These are phyloP conservation scores for Symbiodinium pilosum DNA, from an alignment of 73 alveolate species.

Conservation along the genomic window DNA sequence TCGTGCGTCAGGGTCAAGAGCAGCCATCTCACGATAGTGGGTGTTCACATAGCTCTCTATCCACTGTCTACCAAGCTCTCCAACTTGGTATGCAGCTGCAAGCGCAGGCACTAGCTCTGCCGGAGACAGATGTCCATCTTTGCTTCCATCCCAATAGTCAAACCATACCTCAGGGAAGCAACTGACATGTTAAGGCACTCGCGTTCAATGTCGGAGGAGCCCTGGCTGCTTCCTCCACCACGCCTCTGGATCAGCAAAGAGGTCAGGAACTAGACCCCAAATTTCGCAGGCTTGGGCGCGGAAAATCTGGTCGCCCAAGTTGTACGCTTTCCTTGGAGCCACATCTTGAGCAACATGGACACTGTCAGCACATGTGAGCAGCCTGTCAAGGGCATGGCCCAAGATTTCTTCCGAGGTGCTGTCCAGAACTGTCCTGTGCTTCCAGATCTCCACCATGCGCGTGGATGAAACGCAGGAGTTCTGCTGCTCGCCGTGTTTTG, in stretches of 20 bases:
- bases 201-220: too few species aligned
- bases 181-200: too few species aligned
- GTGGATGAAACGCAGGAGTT: conserved; percentile 59
- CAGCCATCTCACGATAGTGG: conserved; percentile 93
- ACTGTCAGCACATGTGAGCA: neutral
- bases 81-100: conserved; percentile 69
- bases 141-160: conserved; percentile 65
- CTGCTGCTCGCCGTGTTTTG: conserved; percentile 54
- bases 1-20: conserved; percentile 67
- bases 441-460: conserved; percentile 64
- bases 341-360: neutral
- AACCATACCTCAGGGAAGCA: conserved; percentile 79
- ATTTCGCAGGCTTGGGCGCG: conserved; percentile 90
- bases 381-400: too few species aligned
- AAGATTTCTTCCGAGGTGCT: neutral
- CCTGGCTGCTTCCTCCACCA: neutral
- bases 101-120: conserved; percentile 58
- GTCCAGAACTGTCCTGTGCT: conserved; percentile 42
- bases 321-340: conserved; percentile 37
- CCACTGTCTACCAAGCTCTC: conserved; percentile 88
- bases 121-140: conserved; percentile 88
- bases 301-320: conserved; percentile 54
- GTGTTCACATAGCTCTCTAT: conserved; percentile 94
- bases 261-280: conserved; percentile 75
- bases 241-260: conserved; percentile 90